A percentile compares a stretch with the other conserved stretches of the same genome.
These are phyloP conservation scores for Alternaria dauci DNA, from an alignment of 2,329 filamentous ascomycete genomes.

Conservation along the genomic window DNA sequence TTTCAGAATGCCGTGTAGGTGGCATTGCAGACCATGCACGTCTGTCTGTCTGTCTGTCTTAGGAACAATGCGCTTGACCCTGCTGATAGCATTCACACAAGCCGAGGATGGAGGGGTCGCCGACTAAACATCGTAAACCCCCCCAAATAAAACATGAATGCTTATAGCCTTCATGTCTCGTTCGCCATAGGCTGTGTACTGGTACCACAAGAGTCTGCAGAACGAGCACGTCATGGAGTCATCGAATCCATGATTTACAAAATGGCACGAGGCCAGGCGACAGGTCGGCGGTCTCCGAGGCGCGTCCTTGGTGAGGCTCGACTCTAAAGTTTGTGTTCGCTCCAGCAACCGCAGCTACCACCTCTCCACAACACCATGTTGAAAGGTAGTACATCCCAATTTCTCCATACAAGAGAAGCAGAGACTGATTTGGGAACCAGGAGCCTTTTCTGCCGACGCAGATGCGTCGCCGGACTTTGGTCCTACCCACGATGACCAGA, in stretches of 20 bases:
- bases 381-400: conserved; percentile 33
- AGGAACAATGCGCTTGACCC: conserved; percentile 6
- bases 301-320: conserved; percentile 15
- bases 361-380: conserved; percentile 34
- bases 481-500: conserved; percentile 44
- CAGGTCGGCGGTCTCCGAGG: conserved; percentile 25
- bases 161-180: conserved; percentile 6
- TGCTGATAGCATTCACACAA: conserved; percentile 12
- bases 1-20: not conserved
- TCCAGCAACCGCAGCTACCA: conserved; percentile 22
- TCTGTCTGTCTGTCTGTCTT: conserved; percentile 3
- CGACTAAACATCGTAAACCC: conserved; percentile 1
- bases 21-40: not conserved
- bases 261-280: conserved; percentile 25
- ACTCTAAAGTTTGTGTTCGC: conserved; percentile 17
- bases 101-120: conserved; percentile 9
- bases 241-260: conserved; percentile 12
- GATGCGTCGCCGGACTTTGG: conserved; percentile 49
- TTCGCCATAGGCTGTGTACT: conserved; percentile 4
- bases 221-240: conserved; percentile 4
- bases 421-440: conserved; percentile 25
- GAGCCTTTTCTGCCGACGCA: conserved; percentile 41
- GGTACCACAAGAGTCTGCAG: not conserved
- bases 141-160: conserved; percentile 3
- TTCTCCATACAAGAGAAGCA: not conserved